phyloP scores from a whole-genome alignment of 257 asterid species.

The Nicotiana tomentosiformis region DNA sequence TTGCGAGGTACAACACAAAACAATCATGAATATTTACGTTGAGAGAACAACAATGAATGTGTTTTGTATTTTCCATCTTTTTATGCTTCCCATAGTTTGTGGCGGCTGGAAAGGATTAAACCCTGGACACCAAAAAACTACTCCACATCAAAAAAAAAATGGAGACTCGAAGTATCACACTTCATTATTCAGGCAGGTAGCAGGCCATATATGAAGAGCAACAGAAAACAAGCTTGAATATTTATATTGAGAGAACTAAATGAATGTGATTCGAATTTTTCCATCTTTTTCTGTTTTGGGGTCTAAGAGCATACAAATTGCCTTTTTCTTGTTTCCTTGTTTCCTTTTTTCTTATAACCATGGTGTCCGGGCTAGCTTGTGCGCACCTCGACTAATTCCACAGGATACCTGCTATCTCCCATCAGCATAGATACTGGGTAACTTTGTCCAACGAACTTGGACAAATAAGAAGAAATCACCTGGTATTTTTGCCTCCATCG shows the following conservation, averaged over 20 bases:
- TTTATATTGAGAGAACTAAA: not conserved
- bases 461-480: too few species aligned
- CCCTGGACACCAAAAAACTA: not conserved
- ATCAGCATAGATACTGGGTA: too few species aligned
- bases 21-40: not conserved
- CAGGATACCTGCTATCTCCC: too few species aligned
- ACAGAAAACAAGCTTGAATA: not conserved
- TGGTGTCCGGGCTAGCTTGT: too few species aligned
- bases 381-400: too few species aligned
- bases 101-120: not conserved
- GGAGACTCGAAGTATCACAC: not conserved
- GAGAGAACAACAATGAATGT: not conserved
- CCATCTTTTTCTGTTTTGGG: not conserved
- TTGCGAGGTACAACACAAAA: not conserved
- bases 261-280: not conserved
- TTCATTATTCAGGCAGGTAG: conserved; percentile 3
- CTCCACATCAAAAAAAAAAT: not conserved
- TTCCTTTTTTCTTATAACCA: not conserved
- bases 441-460: too few species aligned
- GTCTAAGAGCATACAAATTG: not conserved
- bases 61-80: not conserved
- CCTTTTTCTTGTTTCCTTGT: not conserved
- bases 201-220: not conserved
- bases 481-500: too few species aligned
- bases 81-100: not conserved